These are phyloP conservation scores for Dictyophora rubrovolvata DNA, from an alignment of 768 basidiomycete species.

Conservation along the genomic window DNA sequence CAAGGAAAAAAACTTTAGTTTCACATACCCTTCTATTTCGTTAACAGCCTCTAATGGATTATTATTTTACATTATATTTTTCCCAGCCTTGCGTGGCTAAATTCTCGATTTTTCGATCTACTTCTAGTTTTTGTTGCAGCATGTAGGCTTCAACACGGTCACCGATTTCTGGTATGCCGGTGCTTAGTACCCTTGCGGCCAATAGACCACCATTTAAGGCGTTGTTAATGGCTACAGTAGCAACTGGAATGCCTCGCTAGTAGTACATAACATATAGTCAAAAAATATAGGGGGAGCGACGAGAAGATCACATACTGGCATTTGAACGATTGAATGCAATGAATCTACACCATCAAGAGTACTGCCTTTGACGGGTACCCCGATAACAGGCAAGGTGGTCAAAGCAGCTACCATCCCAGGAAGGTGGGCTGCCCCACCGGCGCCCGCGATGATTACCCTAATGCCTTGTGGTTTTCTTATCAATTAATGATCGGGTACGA, in stretches of 20 bases:
- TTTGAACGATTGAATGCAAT: conserved; percentile 96
- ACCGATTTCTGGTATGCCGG: conserved; percentile 57
- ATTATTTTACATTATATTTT: conserved; percentile 45
- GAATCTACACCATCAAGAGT: conserved; percentile 92
- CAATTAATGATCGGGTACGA: no score
- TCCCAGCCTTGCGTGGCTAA: conserved; percentile 82
- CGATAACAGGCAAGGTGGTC: conserved; percentile 86
- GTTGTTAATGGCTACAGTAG: conserved; percentile 96
- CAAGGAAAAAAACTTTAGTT: no score
- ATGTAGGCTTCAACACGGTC: conserved; percentile 67
- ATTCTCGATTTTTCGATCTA: conserved; percentile 66
- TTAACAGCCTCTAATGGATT: no score
- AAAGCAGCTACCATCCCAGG: conserved; percentile 98
- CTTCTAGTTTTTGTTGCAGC: conserved; percentile 58
- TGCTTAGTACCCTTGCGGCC: conserved; percentile 80
- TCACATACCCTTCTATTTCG: no score
- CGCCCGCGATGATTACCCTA: conserved; percentile 81
- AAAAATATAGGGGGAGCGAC: background rate
- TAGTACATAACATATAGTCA: conserved; percentile 1
- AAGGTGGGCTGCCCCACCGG: conserved; percentile 96
- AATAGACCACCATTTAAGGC: conserved; percentile 87
- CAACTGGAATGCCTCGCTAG: conserved; percentile 92
- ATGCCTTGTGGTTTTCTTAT: conserved; percentile 15
- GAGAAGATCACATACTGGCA: conserved; percentile 65
- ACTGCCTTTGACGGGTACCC: conserved; percentile 95